Conservation (phyloP, 78 protist species). For the Carpediemonas membranifera region DNA sequence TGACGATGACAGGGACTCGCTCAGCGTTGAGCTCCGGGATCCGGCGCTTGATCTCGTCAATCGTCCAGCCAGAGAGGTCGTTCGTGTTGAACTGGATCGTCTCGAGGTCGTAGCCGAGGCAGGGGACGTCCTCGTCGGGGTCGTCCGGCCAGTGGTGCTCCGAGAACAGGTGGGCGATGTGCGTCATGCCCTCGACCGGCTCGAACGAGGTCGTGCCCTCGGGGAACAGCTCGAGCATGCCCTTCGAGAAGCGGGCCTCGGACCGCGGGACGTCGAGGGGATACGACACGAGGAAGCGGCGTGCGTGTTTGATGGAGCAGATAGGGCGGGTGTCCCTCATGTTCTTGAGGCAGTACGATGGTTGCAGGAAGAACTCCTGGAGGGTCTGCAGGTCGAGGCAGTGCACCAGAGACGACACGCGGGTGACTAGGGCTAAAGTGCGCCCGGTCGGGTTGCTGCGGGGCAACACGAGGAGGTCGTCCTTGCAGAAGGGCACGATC, state of each 20-base stretch:
- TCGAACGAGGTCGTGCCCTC: too few relatives aligned
- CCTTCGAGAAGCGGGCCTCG: too few relatives aligned
- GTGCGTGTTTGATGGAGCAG: not conserved
- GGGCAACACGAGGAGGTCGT: slow-evolving; percentile 84
- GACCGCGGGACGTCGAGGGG: too few relatives aligned
- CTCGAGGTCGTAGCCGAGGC: too few relatives aligned
- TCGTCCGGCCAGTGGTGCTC: too few relatives aligned
- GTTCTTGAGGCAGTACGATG: not conserved
- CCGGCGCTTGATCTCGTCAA: not conserved
- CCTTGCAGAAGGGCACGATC: slow-evolving; percentile 83
- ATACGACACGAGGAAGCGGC: not conserved
- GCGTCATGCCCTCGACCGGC: too few relatives aligned
- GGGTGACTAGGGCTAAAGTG: too few relatives aligned
- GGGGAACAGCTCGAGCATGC: too few relatives aligned
- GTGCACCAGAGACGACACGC: not conserved
- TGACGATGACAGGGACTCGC: slow-evolving; percentile 6
- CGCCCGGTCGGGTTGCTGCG: not conserved
- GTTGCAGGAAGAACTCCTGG: not conserved
- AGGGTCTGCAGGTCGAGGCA: not conserved
- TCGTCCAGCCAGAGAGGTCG: not conserved
- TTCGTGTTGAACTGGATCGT: too few relatives aligned
- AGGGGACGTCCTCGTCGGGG: too few relatives aligned
- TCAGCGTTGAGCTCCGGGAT: not conserved
- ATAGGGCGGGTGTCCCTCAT: not conserved
- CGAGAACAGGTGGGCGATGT: too few relatives aligned